These are phyloP conservation scores for Sugiyamaella valdiviana DNA, from an alignment of 805 yeast species.

Conservation along the genomic window DNA sequence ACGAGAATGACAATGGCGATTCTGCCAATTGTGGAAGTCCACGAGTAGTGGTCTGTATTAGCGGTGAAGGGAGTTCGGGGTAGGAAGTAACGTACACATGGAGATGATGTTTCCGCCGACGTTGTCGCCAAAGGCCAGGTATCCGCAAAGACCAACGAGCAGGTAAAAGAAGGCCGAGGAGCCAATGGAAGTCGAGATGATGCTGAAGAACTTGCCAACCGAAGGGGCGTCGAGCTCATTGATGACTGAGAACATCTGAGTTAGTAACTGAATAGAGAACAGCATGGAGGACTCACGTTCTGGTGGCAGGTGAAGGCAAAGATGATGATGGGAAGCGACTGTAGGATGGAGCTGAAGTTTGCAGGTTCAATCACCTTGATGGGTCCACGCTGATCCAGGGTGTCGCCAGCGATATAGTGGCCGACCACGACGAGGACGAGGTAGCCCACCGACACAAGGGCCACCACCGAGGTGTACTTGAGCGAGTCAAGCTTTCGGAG, in stretches of 20 bases:
- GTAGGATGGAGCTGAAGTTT: constrained; percentile 41
- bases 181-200: constrained; percentile 50
- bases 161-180: constrained; percentile 59
- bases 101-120: constrained; percentile 76
- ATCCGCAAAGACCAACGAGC: constrained; percentile 74
- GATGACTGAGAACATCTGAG: constrained; percentile 75
- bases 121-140: constrained; percentile 76
- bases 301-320: constrained; percentile 96
- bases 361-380: constrained; percentile 45
- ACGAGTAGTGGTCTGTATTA: constrained; percentile 46
- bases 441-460: constrained; percentile 74
- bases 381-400: constrained; percentile 45
- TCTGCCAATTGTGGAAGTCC: constrained; percentile 71
- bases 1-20: constrained; percentile 76
- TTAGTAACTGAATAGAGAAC: too few relatives aligned
- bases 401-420: constrained; percentile 60
- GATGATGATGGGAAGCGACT: constrained; percentile 83
- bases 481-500: constrained; percentile 72
- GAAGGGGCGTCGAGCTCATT: constrained; percentile 67
- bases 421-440: constrained; percentile 63
- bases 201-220: constrained; percentile 38
- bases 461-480: constrained; percentile 78
- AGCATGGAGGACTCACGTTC: constrained; percentile 35
- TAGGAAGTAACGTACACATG: constrained; percentile 31
- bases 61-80: too few relatives aligned